Conservation (phyloP, 768 basidiomycete genomes). For the Tulasnella sp. region DNA sequence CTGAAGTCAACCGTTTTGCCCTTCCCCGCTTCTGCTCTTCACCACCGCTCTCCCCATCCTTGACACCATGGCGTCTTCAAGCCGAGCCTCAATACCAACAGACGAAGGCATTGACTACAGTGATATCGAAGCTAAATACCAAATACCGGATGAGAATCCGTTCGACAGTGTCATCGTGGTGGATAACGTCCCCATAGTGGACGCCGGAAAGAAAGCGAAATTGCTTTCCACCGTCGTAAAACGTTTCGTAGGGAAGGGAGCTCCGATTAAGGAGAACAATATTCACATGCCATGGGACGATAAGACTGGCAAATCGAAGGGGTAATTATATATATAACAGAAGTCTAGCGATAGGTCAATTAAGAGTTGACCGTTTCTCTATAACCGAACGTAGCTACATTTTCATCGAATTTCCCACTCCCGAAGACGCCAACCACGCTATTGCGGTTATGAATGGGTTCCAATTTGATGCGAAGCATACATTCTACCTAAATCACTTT, state of each 20-base stretch:
- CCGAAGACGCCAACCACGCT: constrained; percentile 67
- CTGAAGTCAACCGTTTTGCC: constrained; percentile 11
- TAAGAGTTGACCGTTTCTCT: not conserved
- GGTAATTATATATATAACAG: constrained; percentile 53
- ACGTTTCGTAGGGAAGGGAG: constrained; percentile 78
- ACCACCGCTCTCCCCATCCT: not conserved
- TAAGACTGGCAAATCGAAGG: constrained; percentile 79
- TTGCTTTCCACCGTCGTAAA: constrained; percentile 77
- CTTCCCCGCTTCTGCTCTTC: not conserved
- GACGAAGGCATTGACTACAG: constrained; percentile 78
- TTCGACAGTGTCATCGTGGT: constrained; percentile 91
- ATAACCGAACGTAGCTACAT: constrained; percentile 53
- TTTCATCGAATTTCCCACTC: constrained; percentile 73
- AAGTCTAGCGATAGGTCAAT: constrained; percentile 17
- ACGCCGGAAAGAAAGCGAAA: constrained; percentile 77
- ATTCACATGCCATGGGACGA: constrained; percentile 90
- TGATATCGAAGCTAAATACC: constrained; percentile 88
- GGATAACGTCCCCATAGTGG: constrained; percentile 88
- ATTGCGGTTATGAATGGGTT: constrained; percentile 66
- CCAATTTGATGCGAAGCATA: constrained; percentile 83
- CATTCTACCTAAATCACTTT: constrained; percentile 80
- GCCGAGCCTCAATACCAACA: constrained; percentile 33
- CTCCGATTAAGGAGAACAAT: constrained; percentile 67
- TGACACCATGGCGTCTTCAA: constrained; percentile 22
- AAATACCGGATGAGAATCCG: constrained; percentile 75